A percentile compares a stretch with the other conserved stretches of the same genome.
Evolutionary conservation across 106 monocot genomes (phyloP).

Genomic region (Dioscorea alata): DNA sequence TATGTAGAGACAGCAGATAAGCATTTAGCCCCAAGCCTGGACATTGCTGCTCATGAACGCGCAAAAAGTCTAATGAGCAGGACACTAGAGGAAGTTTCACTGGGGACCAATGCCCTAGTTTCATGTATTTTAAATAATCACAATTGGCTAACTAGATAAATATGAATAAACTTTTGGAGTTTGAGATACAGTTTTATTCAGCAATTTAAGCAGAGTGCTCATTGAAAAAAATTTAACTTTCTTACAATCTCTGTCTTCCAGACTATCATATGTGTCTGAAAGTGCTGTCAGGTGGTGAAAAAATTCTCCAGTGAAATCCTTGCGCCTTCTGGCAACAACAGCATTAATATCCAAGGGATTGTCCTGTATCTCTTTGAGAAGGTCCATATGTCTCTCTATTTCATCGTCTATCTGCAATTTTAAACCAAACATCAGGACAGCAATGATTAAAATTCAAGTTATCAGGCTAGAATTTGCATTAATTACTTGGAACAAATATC

Average conservation of each 20-base stretch:
- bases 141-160: no score
- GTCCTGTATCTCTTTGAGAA: conserved; percentile 70
- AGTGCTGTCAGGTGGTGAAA: conserved; percentile 67
- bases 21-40: conserved; percentile 80
- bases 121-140: no score
- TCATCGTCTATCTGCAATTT: conserved; percentile 72
- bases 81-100: background rate
- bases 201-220: no score
- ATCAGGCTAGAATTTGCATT: background rate
- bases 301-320: conserved; percentile 80
- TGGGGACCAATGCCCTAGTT: no score
- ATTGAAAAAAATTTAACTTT: background rate
- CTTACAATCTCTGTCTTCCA: conserved; percentile 90
- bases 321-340: conserved; percentile 77
- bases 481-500: background rate
- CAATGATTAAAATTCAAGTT: no score
- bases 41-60: conserved; percentile 50
- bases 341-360: conserved; percentile 75
- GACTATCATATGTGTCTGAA: conserved; percentile 36
- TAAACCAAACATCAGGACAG: background rate
- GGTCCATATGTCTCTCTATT: conserved; percentile 60
- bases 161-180: no score
- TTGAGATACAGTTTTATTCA: no score
- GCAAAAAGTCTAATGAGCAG: background rate
- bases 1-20: conserved; percentile 80